Evolutionary conservation across 768 basidiomycete genomes (phyloP), one percentile per base, ranked within the genome.

Genomic region (Naganishia antarctica): DNA sequence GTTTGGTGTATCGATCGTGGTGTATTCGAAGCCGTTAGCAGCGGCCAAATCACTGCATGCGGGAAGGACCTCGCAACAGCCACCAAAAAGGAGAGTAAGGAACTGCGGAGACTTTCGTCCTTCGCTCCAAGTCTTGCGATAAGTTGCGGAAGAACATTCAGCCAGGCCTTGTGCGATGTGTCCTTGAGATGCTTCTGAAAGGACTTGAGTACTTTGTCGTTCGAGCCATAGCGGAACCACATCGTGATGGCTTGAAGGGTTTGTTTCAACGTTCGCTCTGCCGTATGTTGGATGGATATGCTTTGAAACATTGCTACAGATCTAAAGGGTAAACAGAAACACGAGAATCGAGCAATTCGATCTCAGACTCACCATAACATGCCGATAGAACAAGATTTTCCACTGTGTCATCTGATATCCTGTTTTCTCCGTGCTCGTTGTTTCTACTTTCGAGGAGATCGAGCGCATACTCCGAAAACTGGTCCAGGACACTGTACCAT

Each of bases 41-140:
- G 62, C 1, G 76, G 74, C 76, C 76, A 77, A 12, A 75, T 76
- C 18, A 76, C 63, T n/a, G 74, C 74, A 66, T 77, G 73, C 9
- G 74, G 74, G 60, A 66, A 77, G 6, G 69, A 66, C 25, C 66
- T 68, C 6, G 73, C 66, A 49, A 77, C 73, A 45, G 67, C 68
- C 61, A 74, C 72, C 25, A 77, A 67, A 43, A 76, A 57, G 9
- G 68, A 66, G 23, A 77, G 63, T 15, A 77, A 63, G 3, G 73
- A 66, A 44, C 45, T 58, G 47, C 72, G 71, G 0, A 77, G 66
- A 2, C 68, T 62, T 18, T 61, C 60, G 51, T 77, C 71, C 49
- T 64, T 69, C 0, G 73, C 72, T 0, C 76, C 76, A 0, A 77
- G 67, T 16, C 76, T 64, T 8, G 76, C 76, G 46, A 77, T 77